Conservation (phyloP, 306 rosid species). For the Quercus agrifolia region DNA sequence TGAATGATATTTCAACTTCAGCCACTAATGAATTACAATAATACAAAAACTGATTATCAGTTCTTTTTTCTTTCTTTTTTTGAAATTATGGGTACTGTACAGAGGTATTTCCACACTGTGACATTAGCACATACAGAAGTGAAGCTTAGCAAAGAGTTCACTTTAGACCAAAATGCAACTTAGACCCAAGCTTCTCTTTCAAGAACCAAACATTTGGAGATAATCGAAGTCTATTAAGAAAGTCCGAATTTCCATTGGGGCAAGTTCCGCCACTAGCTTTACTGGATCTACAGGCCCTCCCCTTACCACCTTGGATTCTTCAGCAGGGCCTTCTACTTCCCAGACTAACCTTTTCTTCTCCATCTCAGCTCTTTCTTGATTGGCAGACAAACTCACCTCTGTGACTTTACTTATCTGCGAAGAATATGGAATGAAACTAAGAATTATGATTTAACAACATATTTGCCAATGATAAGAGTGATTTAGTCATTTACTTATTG, state of each 20-base stretch:
- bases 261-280: slow-evolving; percentile 68
- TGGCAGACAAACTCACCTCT: slow-evolving; percentile 78
- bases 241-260: slow-evolving; percentile 85
- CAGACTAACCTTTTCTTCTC: slow-evolving; percentile 63
- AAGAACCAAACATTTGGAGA: slow-evolving; percentile 14
- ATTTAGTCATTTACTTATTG: neutral
- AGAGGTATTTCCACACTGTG: no score
- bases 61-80: no score
- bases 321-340: slow-evolving; percentile 60
- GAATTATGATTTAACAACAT: neutral
- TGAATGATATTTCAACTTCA: no score
- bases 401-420: slow-evolving; percentile 63
- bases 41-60: no score
- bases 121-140: neutral
- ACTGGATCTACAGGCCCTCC: slow-evolving; percentile 71
- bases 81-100: no score
- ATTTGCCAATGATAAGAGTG: neutral
- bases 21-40: no score
- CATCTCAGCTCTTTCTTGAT: slow-evolving; percentile 81
- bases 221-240: slow-evolving; percentile 31
- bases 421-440: neutral
- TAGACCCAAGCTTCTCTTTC: neutral
- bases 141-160: neutral
- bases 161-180: neutral
- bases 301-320: slow-evolving; percentile 53